Base-by-base conservation (phyloP, 1,284 basidiomycete genomes). In the Exobasidium cylindrosporum region DNA sequence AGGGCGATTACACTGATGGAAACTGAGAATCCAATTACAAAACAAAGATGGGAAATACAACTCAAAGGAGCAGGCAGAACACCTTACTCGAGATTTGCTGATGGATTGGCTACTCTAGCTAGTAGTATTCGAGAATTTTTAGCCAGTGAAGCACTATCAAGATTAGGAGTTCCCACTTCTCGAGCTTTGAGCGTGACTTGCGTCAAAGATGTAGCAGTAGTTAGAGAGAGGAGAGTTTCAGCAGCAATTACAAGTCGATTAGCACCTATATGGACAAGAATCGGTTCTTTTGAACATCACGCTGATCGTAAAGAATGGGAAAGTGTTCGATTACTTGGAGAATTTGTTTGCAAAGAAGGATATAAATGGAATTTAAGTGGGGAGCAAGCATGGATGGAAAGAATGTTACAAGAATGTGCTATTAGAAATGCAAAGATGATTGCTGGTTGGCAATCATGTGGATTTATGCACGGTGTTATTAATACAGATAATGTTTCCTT, bases 51-150 rank as follows among this genome's bases (percentile, higher is more conserved):
- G 66, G 93, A 97, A 77, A 83, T 98, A 3, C 95, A 97, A 80
- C 85, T 97, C 68, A 98, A 97, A 78, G 95, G 95, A 0, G 87
- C 89, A 0, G 95, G 95, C 0, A 85, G 95, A 7, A 98, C 95
- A 1, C 94, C 95, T 0, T 97, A 95, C 82, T 91, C 92, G 1
- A 86, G 95, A 50, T 83, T 82, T 58, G 95, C 93, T 0, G 95
- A 98, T 80, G 95, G 95, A 0, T 84, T 97, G 6, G 95, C 95
- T 1, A 93, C 96, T 1, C 82, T 94, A 17, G 87, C 92, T 28
- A 93, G 91, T 45, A 93, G 92, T 4, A 88, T 97, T 44, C 87
- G 95, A 57, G 95, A 98, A 82, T 97, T 72, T 58, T 77, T 82
- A 7, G 78, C 78, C 58, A 70, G 64, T 52, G 62, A 91, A 60